Evolutionary conservation across 106 monocot genomes (phyloP).

Genomic region (Dendrobium chrysotoxum): DNA sequence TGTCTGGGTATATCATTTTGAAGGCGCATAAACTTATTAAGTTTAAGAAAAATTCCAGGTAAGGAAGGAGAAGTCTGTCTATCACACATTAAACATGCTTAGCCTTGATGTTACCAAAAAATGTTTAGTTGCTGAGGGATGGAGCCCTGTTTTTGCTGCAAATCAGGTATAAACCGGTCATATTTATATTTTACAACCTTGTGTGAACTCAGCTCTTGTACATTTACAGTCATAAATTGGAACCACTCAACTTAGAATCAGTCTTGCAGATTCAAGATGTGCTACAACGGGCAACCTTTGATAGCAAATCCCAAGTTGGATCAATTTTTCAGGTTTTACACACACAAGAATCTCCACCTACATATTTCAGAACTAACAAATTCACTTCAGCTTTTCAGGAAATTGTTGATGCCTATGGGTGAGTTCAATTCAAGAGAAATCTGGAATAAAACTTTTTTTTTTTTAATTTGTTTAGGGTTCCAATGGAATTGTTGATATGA

Average conservation of each 20-base stretch:
- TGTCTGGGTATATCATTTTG: not conserved
- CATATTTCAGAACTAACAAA: constrained; percentile 91
- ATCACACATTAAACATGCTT: constrained; percentile 97
- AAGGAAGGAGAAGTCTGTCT: constrained; percentile 78
- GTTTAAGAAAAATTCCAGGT: constrained; percentile 35
- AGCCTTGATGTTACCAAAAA: constrained; percentile 96
- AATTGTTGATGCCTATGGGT: constrained; percentile 99
- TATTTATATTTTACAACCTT: not conserved
- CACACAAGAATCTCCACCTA: constrained; percentile 83
- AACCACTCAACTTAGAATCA: constrained; percentile 1
- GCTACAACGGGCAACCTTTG: constrained; percentile 50
- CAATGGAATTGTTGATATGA: not conserved
- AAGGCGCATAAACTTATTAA: not conserved
- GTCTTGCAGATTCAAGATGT: constrained; percentile 72
- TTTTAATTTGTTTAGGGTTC: not conserved
- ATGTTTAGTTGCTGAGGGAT: constrained; percentile 91
- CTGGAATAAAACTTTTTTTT: not conserved
- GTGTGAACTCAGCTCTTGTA: not conserved
- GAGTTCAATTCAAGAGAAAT: constrained; percentile 11
- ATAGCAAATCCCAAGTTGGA: constrained; percentile 97
- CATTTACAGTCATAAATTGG: constrained; percentile 4
- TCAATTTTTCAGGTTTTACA: constrained; percentile 91
- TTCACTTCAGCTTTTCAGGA: constrained; percentile 92
- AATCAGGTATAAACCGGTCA: constrained; percentile 30
- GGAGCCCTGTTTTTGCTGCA: constrained; percentile 87